phyloP scores from a whole-genome alignment of 208 protist species.

The Trypanosomatidae sp. region DNA sequence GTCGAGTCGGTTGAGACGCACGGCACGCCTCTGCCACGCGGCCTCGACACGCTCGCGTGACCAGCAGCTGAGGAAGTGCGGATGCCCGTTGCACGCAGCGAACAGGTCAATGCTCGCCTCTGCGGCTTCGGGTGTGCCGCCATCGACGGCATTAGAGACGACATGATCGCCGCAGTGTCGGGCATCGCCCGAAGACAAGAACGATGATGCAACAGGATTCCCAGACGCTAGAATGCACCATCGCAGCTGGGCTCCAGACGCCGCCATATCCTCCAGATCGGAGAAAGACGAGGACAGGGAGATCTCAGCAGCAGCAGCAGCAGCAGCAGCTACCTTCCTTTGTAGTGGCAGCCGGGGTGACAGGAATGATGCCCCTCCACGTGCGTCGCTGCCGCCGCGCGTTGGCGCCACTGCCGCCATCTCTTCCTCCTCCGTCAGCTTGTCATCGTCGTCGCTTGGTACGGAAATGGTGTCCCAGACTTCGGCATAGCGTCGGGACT shows the following conservation, averaged over 20 bases:
- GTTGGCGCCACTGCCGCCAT: neutral
- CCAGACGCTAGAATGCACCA: slow-evolving; percentile 13
- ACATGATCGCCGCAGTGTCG: neutral
- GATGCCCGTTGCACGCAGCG: slow-evolving; percentile 12
- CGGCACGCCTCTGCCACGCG: slow-evolving; percentile 10
- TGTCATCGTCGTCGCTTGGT: slow-evolving; percentile 9
- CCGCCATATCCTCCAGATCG: slow-evolving; percentile 21
- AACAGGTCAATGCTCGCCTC: slow-evolving; percentile 15
- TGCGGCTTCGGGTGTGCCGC: neutral
- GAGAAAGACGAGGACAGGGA: slow-evolving; percentile 33
- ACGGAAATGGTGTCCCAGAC: slow-evolving; percentile 7
- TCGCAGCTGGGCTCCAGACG: slow-evolving; percentile 10
- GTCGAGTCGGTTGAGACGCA: slow-evolving; percentile 23
- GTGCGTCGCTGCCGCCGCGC: neutral
- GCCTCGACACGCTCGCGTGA: slow-evolving; percentile 22
- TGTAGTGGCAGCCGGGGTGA: neutral
- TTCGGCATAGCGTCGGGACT: neutral
- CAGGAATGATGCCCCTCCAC: neutral
- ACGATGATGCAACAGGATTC: neutral
- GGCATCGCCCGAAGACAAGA: neutral
- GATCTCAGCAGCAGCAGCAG: neutral
- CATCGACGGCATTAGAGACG: neutral
- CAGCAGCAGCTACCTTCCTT: neutral
- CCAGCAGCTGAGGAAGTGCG: slow-evolving; percentile 35
- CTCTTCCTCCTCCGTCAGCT: neutral